These are phyloP conservation scores for Tricholoma terreum DNA, from an alignment of 768 basidiomycete genomes.

Conservation along the genomic window DNA sequence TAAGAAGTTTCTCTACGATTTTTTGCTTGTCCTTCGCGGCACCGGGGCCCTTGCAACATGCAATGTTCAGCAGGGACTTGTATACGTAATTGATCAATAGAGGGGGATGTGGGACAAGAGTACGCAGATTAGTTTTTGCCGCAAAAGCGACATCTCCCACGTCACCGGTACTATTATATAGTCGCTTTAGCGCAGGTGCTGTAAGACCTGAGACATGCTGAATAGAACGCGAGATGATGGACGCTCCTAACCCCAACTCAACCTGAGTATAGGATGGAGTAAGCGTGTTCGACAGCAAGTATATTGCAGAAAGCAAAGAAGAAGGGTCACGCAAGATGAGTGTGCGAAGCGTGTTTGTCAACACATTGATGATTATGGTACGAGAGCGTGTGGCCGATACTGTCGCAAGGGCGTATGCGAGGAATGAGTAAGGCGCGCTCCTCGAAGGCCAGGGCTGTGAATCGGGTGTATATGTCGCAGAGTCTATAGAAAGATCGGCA, in stretches of 20 bases:
- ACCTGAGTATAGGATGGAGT: slow-evolving; percentile 69
- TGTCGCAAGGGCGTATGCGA: slow-evolving; percentile 59
- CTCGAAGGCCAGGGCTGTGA: slow-evolving; percentile 41
- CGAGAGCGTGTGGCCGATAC: slow-evolving; percentile 71
- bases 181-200: slow-evolving; percentile 49
- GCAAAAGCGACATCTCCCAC: slow-evolving; percentile 86
- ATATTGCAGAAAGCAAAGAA: slow-evolving; percentile 73
- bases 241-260: slow-evolving; percentile 68
- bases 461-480: slow-evolving; percentile 40
- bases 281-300: slow-evolving; percentile 79
- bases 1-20: slow-evolving; percentile 76
- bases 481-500: slow-evolving; percentile 45
- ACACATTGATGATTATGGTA: slow-evolving; percentile 59
- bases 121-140: slow-evolving; percentile 74
- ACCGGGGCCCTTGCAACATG: slow-evolving; percentile 68
- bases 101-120: slow-evolving; percentile 69
- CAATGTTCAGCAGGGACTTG: slow-evolving; percentile 62
- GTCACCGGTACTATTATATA: slow-evolving; percentile 78
- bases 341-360: slow-evolving; percentile 73
- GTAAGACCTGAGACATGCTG: slow-evolving; percentile 70
- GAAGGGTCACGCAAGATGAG: slow-evolving; percentile 62
- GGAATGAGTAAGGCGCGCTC: slow-evolving; percentile 66
- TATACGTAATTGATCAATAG: slow-evolving; percentile 67
- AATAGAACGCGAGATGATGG: slow-evolving; percentile 67
- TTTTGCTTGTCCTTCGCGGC: slow-evolving; percentile 74